Evolutionary conservation across 129 eudicot species (phyloP).

Genomic region (Flaveria brownii): DNA sequence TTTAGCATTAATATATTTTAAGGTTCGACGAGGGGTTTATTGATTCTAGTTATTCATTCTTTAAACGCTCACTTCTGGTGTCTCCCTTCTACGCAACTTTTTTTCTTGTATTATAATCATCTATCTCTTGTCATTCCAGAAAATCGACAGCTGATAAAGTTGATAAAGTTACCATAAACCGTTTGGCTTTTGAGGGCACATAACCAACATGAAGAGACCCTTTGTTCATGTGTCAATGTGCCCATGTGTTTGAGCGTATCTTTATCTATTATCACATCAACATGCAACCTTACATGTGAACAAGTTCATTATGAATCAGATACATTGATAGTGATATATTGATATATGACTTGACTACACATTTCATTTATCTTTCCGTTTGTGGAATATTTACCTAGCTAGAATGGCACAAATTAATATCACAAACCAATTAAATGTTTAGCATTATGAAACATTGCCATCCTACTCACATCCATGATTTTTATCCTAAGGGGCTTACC

Average conservation of each 20-base stretch:
- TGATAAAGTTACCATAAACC: not conserved
- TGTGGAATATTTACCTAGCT: slow-evolving; percentile 33
- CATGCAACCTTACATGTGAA: slow-evolving; percentile 23
- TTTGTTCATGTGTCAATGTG: slow-evolving; percentile 18
- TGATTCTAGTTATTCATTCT: too few species aligned
- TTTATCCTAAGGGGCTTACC: slow-evolving; percentile 11
- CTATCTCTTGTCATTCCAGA: not conserved
- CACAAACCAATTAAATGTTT: not conserved
- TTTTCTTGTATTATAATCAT: not conserved
- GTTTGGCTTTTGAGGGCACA: slow-evolving; percentile 30
- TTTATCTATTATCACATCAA: slow-evolving; percentile 17
- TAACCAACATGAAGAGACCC: slow-evolving; percentile 19
- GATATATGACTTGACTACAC: slow-evolving; percentile 19
- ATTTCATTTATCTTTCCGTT: not conserved
- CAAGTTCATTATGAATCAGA: slow-evolving; percentile 32
- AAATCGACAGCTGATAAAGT: not conserved
- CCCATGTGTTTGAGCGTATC: slow-evolving; percentile 10
- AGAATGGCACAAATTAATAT: not conserved
- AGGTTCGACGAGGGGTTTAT: too few species aligned
- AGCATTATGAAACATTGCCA: slow-evolving; percentile 15
- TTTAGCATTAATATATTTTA: too few species aligned
- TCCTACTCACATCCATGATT: slow-evolving; percentile 39
- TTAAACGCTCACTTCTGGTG: too few species aligned
- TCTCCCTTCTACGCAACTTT: not conserved
- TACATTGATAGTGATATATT: slow-evolving; percentile 22